These are phyloP conservation scores for Penicillium cataractarum DNA, from an alignment of 495 filamentous ascomycete genomes.

Conservation along the genomic window DNA sequence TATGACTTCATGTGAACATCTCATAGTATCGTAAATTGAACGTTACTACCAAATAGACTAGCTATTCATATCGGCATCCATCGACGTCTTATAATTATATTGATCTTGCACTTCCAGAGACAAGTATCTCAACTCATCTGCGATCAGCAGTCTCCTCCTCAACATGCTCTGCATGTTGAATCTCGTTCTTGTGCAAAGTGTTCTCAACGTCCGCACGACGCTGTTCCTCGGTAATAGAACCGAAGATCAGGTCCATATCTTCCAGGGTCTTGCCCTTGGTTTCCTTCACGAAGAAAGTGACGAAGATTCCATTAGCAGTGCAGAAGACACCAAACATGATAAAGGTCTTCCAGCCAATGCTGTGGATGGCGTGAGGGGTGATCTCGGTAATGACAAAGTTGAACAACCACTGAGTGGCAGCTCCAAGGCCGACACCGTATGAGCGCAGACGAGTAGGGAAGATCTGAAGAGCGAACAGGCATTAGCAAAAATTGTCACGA, in stretches of 20 bases:
- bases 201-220: conserved; percentile 46
- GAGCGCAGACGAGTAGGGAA: conserved; percentile 71
- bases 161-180: conserved; percentile 33
- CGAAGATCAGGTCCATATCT: conserved; percentile 54
- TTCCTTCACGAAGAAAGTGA: conserved; percentile 62
- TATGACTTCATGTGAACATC: too few relatives aligned
- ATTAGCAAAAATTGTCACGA: neutral
- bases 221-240: conserved; percentile 40
- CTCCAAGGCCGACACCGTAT: conserved; percentile 69
- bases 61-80: neutral
- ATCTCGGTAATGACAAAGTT: conserved; percentile 49
- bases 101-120: neutral
- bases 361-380: conserved; percentile 44
- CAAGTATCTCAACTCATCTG: neutral
- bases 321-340: conserved; percentile 60
- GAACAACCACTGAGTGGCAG: conserved; percentile 56
- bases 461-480: conserved; percentile 57
- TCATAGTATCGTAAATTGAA: neutral
- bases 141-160: conserved; percentile 16
- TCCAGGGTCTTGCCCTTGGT: conserved; percentile 58
- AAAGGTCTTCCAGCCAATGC: conserved; percentile 57
- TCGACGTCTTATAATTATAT: neutral
- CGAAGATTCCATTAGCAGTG: conserved; percentile 36
- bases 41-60: neutral
- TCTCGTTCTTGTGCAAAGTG: conserved; percentile 39